A percentile compares a stretch with the other conserved stretches of the same genome.
These are phyloP conservation scores for Zea luxurians DNA, from an alignment of 176 grass and related monocot genomes.

Conservation along the genomic window DNA sequence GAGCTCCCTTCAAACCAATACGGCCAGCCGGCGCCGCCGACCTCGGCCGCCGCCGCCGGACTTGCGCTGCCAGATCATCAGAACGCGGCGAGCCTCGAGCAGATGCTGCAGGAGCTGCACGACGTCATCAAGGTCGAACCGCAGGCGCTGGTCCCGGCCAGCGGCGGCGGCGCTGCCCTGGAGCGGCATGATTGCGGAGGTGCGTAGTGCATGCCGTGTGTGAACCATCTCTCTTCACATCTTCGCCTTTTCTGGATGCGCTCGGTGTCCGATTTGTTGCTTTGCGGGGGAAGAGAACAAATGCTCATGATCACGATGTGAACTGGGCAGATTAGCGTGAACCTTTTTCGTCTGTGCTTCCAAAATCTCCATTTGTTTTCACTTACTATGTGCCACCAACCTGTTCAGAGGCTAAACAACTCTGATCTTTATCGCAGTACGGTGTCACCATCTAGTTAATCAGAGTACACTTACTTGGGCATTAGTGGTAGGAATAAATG, in stretches of 20 bases:
- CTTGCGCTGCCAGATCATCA: constrained; percentile 7
- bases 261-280: constrained; percentile 36
- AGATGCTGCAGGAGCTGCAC: constrained; percentile 60
- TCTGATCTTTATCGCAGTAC: not conserved
- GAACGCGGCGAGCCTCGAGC: constrained; percentile 38
- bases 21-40: not conserved
- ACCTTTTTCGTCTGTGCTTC: constrained; percentile 46
- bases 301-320: constrained; percentile 45
- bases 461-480: not conserved
- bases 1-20: constrained; percentile 86
- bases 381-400: constrained; percentile 26
- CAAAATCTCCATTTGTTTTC: constrained; percentile 49
- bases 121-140: constrained; percentile 36
- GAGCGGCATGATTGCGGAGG: constrained; percentile 33
- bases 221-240: constrained; percentile 38
- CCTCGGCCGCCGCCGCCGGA: not conserved
- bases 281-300: constrained; percentile 48
- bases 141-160: not conserved
- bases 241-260: constrained; percentile 41
- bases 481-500: not conserved
- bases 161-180: not conserved
- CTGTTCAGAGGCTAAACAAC: constrained; percentile 34
- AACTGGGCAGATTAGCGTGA: constrained; percentile 36
- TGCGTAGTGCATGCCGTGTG: constrained; percentile 55
- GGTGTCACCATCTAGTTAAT: not conserved